Evolutionary conservation across 768 basidiomycete species (phyloP).

Genomic region (Auricularia sp.): DNA sequence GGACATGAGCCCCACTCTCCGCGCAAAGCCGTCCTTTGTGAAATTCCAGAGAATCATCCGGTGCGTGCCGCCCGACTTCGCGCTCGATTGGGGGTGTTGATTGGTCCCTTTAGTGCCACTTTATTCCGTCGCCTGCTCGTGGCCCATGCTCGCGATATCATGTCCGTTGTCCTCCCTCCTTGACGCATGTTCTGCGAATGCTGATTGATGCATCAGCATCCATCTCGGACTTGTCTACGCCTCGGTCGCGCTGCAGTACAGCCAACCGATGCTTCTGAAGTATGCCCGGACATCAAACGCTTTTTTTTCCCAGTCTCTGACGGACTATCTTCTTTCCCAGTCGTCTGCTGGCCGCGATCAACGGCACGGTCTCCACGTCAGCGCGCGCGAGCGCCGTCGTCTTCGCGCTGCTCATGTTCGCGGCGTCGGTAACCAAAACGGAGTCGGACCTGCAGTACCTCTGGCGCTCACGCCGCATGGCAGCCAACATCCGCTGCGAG

Average conservation of each 20-base stretch:
- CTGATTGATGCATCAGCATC: conserved; percentile 3
- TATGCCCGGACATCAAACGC: conserved; percentile 18
- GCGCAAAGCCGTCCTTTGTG: conserved; percentile 52
- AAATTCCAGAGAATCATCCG: conserved; percentile 26
- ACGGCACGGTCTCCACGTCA: conserved; percentile 30
- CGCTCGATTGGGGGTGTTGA: neutral
- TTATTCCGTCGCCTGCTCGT: conserved; percentile 34
- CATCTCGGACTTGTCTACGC: conserved; percentile 39
- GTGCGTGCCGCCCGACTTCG: neutral
- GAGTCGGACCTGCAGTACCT: conserved; percentile 22
- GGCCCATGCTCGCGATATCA: conserved; percentile 37
- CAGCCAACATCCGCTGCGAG: conserved; percentile 61
- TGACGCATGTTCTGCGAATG: too few relatives aligned
- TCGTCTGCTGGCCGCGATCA: conserved; percentile 51
- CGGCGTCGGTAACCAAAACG: conserved; percentile 47
- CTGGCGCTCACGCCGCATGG: conserved; percentile 32
- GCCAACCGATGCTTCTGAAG: conserved; percentile 79
- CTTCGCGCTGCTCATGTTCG: conserved; percentile 67
- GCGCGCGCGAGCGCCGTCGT: conserved; percentile 57
- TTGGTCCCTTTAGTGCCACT: conserved; percentile 13
- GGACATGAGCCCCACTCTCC: conserved; percentile 55
- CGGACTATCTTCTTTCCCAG: neutral
- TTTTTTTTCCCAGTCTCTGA: neutral
- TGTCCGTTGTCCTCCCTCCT: conserved; percentile 9
- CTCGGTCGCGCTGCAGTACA: conserved; percentile 67